A percentile compares a stretch with the other conserved stretches of the same genome.
Evolutionary conservation across 257 asterid genomes (phyloP).

Genomic region (Solanum neorickii): DNA sequence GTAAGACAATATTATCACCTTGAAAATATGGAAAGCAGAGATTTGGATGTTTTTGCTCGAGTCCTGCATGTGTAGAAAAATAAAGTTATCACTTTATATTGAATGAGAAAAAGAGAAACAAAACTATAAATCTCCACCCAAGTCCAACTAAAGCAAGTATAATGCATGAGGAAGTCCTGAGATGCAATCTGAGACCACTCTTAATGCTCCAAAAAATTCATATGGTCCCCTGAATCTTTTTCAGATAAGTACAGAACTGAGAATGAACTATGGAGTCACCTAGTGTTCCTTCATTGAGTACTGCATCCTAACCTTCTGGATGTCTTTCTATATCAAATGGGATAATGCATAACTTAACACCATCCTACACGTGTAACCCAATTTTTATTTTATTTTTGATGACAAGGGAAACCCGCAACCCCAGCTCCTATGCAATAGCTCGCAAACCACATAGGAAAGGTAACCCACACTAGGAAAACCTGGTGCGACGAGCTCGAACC

Average conservation of each 20-base stretch:
- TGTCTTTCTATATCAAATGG: neutral
- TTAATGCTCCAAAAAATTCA: neutral
- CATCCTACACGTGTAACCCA: neutral
- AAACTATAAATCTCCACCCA: neutral
- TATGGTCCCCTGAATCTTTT: neutral
- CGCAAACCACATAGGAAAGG: too few relatives aligned
- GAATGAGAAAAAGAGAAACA: neutral
- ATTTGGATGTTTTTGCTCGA: conserved; percentile 91
- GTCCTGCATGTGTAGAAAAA: conserved; percentile 47
- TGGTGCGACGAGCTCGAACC: too few relatives aligned
- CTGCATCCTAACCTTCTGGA: neutral
- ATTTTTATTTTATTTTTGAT: neutral
- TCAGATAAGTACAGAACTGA: neutral
- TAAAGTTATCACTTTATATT: neutral
- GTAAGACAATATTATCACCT: conserved; percentile 39
- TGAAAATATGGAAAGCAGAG: conserved; percentile 93
- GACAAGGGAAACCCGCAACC: too few relatives aligned
- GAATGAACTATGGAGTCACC: neutral
- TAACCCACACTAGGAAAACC: too few relatives aligned
- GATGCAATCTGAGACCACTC: neutral
- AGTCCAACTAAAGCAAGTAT: neutral
- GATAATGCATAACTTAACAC: neutral
- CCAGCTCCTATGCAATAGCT: too few relatives aligned
- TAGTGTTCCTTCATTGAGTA: neutral
- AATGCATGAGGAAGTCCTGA: neutral